Conservation (phyloP, 305 asterid species). For the Plantago coronopus region DNA sequence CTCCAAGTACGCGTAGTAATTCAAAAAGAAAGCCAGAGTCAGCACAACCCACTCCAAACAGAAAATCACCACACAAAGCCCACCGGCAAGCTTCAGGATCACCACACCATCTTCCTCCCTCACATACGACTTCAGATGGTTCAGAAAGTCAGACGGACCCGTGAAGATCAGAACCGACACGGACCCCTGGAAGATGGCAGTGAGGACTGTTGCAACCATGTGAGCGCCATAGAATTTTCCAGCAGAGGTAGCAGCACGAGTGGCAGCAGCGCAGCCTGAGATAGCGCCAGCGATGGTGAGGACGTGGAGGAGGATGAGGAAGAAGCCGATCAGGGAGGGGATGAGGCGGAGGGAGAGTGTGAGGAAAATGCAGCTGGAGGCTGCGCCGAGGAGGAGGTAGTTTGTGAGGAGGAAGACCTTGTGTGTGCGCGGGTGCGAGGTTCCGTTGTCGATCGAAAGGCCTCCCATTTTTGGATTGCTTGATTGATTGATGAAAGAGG, state of each 20-base stretch:
- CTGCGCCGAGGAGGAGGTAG: constrained; percentile 43
- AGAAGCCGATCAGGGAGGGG: constrained; percentile 49
- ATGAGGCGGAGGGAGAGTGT: constrained; percentile 52
- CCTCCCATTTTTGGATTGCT: constrained; percentile 20
- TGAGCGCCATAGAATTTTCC: constrained; percentile 70
- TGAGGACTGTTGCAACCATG: constrained; percentile 79
- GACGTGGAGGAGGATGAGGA: constrained; percentile 51
- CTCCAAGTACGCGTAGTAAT: constrained; percentile 70
- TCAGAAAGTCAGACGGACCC: constrained; percentile 62
- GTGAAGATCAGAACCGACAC: constrained; percentile 81
- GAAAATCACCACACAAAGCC: constrained; percentile 57
- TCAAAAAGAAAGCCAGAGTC: constrained; percentile 76
- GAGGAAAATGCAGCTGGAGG: constrained; percentile 51
- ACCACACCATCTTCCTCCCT: constrained; percentile 78
- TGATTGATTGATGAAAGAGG: background rate
- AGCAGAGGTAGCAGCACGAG: constrained; percentile 24
- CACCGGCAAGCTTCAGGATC: constrained; percentile 74
- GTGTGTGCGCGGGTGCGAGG: constrained; percentile 31
- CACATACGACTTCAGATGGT: constrained; percentile 72
- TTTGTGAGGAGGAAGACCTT: constrained; percentile 39
- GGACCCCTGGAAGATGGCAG: constrained; percentile 95
- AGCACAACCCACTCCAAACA: constrained; percentile 90
- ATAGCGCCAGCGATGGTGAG: constrained; percentile 49
- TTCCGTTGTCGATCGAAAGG: constrained; percentile 22
- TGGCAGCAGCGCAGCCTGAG: constrained; percentile 50